Evolutionary conservation across 1,139 yeast species (phyloP).

Genomic region (Magnusiomyces tetraspermus): DNA sequence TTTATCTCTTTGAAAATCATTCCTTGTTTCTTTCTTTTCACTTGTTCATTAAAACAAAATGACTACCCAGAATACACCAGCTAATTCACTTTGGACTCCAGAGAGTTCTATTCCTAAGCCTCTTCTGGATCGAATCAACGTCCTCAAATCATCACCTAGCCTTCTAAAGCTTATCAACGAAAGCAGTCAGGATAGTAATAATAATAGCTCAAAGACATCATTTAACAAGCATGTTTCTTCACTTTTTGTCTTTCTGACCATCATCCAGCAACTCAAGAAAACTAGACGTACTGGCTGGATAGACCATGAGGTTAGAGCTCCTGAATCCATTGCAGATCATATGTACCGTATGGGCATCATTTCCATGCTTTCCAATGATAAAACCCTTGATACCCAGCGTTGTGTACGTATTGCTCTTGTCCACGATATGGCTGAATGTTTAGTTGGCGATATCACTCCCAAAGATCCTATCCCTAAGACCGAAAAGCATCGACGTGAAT

Average conservation of each 20-base stretch:
- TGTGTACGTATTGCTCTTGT: slow-evolving; percentile 83
- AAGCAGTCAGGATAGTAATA: not conserved
- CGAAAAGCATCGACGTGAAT: slow-evolving; percentile 77
- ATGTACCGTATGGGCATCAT: slow-evolving; percentile 94
- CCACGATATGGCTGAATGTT: slow-evolving; percentile 89
- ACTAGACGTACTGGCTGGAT: slow-evolving; percentile 94
- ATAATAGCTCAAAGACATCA: not conserved
- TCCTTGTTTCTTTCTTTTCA: too few relatives aligned
- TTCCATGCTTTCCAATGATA: slow-evolving; percentile 59
- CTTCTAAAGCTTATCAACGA: not conserved
- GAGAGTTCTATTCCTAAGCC: slow-evolving; percentile 12
- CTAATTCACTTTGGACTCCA: slow-evolving; percentile 14
- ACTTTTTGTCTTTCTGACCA: slow-evolving; percentile 49
- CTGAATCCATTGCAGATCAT: slow-evolving; percentile 85
- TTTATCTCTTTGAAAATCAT: too few relatives aligned
- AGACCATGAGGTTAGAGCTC: slow-evolving; percentile 53
- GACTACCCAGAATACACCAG: too few relatives aligned
- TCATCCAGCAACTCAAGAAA: slow-evolving; percentile 63
- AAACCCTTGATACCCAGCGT: slow-evolving; percentile 37
- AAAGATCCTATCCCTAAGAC: slow-evolving; percentile 57
- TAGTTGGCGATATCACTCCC: slow-evolving; percentile 95
- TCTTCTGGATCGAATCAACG: slow-evolving; percentile 9
- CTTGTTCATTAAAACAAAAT: too few relatives aligned
- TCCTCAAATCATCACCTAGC: slow-evolving; percentile 8
- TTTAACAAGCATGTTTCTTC: slow-evolving; percentile 13